Percentiles rank a stretch among this genome's conserved stretches.
These are phyloP conservation scores for Pseudonectria buxi DNA, from an alignment of 2,329 filamentous ascomycete species.

Conservation along the genomic window DNA sequence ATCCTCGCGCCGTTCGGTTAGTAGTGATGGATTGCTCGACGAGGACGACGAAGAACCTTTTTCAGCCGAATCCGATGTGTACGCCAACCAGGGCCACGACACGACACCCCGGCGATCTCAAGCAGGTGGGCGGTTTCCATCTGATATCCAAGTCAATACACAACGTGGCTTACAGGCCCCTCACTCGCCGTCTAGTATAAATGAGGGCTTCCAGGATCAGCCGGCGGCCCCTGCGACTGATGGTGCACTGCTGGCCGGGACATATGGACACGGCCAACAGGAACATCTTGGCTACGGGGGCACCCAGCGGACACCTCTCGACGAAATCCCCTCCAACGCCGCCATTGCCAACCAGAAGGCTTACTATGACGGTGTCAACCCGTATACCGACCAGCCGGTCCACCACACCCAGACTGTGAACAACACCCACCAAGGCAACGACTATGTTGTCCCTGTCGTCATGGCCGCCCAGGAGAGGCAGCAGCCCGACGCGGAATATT, in stretches of 20 bases:
- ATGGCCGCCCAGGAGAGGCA: constrained; percentile 11
- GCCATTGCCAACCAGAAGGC: constrained; percentile 44
- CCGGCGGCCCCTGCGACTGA: constrained; percentile 49
- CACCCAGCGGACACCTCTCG: constrained; percentile 38
- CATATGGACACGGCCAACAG: constrained; percentile 28
- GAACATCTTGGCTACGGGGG: constrained; percentile 37
- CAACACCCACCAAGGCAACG: constrained; percentile 6
- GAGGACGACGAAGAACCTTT: constrained; percentile 62
- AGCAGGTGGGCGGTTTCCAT: constrained; percentile 95
- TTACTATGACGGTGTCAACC: constrained; percentile 49
- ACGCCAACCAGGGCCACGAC: constrained; percentile 42
- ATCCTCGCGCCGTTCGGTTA: constrained; percentile 53
- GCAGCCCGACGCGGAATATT: constrained; percentile 4
- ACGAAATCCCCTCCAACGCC: constrained; percentile 44
- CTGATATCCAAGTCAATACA: constrained; percentile 77
- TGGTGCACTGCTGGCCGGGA: constrained; percentile 30
- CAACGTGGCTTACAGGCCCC: constrained; percentile 73
- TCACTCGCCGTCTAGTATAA: constrained; percentile 74
- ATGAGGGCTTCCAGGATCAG: constrained; percentile 50
- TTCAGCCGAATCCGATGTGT: constrained; percentile 42
- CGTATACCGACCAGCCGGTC: constrained; percentile 36
- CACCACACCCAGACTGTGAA: constrained; percentile 11
- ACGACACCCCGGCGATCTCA: constrained; percentile 60
- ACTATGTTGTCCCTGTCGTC: constrained; percentile 15
- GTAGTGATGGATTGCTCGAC: constrained; percentile 74